Base-by-base conservation (phyloP, 2,329 filamentous ascomycete species). In the Colletotrichum plurivorum region DNA sequence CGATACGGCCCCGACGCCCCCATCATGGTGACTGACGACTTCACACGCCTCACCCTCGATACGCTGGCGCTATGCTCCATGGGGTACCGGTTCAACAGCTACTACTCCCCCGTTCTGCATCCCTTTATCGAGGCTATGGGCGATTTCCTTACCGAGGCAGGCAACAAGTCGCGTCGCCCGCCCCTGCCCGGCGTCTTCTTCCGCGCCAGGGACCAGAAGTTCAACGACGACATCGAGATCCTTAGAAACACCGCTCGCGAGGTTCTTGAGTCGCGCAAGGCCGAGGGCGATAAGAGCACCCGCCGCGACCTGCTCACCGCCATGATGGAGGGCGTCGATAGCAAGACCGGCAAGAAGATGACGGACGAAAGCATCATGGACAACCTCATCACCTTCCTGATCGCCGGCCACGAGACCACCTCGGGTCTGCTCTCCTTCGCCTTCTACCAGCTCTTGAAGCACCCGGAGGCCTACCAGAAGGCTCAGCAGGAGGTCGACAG, bases 341-440 rank as follows among this genome's bases (percentile, higher is more conserved):
- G 87, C 1, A 87, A 89, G 79, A 92, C 90, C 1, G 90, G 90
- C 10, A 81, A 89, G 72, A 83, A 84, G 8, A 82, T 93, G 76
- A 84, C 81, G 0, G 88, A 92, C 71, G 80, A 85, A 6, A 86
- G 83, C 45, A 91, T 93, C 72, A 84, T 88, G 48, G 84, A 91
- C 76, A 93, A 93, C 72, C 87, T 93, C 81, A 88, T 91, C 64
- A 92, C 90, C 0, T 93, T 93, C 74, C 78, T 93, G 20, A 88
- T 90, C 71, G 89, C 89, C 58, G 87, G 90, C 3, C 90, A 92
- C 73, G 91, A 93, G 71, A 94, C 93, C 0, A 92, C 92, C 0
- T 89, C 89, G 1, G 91, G 91, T 4, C 80, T 91, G 13, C 78
- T 94, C 6, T 87, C 90, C 0, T 94, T 93, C 73, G 79, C 86